Conservation (phyloP, 495 filamentous ascomycete genomes). For the Apiosordaria backusii region DNA sequence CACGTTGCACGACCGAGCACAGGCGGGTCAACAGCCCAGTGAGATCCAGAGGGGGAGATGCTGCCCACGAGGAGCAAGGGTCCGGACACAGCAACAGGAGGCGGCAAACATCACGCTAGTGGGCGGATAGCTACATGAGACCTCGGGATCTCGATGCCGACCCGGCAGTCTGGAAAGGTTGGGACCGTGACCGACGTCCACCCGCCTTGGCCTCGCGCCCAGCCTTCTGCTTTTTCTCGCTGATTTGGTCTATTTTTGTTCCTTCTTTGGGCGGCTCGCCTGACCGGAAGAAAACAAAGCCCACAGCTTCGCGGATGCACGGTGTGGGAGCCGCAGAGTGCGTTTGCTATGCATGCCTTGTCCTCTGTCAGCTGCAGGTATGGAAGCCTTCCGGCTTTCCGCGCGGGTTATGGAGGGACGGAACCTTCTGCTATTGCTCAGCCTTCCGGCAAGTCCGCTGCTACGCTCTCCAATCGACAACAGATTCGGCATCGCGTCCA, state of each 20-base stretch:
- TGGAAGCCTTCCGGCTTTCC: not conserved
- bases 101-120: not conserved
- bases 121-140: not conserved
- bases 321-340: not conserved
- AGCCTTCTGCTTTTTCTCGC: not conserved
- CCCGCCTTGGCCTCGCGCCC: not conserved
- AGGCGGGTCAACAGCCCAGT: not conserved
- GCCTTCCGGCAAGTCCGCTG: not conserved
- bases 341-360: not conserved
- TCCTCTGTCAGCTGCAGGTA: not conserved
- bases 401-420: constrained; percentile 3
- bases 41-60: not conserved
- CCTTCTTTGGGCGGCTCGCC: not conserved
- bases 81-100: not conserved
- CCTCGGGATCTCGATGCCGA: not conserved
- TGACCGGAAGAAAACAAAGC: not conserved
- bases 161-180: not conserved
- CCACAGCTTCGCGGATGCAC: not conserved
- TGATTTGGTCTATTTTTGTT: not conserved
- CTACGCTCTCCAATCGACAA: not conserved
- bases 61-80: not conserved
- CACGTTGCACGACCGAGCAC: not conserved
- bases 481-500: not conserved
- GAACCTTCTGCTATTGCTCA: not conserved
- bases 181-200: not conserved